A percentile compares a stretch with the other conserved stretches of the same genome.
Evolutionary conservation across 1,284 basidiomycete species (phyloP).

Genomic region (Schizopora paradoxa): DNA sequence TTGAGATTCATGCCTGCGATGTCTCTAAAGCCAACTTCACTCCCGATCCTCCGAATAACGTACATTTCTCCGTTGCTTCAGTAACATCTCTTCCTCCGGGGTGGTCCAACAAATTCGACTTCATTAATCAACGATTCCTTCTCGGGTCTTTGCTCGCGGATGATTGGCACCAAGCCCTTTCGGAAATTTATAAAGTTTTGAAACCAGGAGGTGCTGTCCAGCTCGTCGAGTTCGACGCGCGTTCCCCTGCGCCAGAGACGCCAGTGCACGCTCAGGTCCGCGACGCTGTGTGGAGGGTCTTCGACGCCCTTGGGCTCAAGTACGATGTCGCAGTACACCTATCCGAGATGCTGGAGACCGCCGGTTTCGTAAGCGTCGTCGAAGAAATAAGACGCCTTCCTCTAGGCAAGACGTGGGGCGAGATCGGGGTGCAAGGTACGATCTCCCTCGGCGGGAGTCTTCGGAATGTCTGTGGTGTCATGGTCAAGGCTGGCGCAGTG

Average conservation of each 20-base stretch:
- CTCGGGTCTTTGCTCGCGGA: constrained; percentile 19
- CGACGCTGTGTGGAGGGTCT: background rate
- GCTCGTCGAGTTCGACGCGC: constrained; percentile 20
- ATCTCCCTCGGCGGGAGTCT: no score
- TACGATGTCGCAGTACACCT: background rate
- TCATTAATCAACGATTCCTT: constrained; percentile 28
- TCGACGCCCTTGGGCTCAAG: background rate
- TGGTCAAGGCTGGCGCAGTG: background rate
- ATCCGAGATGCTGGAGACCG: background rate
- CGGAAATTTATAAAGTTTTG: constrained; percentile 25
- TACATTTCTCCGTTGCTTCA: constrained; percentile 21
- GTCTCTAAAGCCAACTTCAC: constrained; percentile 7
- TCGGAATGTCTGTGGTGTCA: background rate
- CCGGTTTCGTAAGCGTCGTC: background rate
- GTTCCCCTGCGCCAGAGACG: background rate
- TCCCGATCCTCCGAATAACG: constrained; percentile 17
- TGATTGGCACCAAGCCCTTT: constrained; percentile 23
- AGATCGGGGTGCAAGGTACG: no score
- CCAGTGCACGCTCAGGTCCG: background rate
- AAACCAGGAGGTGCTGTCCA: constrained; percentile 28
- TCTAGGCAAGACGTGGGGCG: background rate
- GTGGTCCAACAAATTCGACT: constrained; percentile 24
- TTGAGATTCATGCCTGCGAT: constrained; percentile 5
- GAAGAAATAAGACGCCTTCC: background rate
- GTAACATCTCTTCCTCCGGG: constrained; percentile 22